phyloP scores from a whole-genome alignment of 305 asterid species.

The Fraxinus paxiana region DNA sequence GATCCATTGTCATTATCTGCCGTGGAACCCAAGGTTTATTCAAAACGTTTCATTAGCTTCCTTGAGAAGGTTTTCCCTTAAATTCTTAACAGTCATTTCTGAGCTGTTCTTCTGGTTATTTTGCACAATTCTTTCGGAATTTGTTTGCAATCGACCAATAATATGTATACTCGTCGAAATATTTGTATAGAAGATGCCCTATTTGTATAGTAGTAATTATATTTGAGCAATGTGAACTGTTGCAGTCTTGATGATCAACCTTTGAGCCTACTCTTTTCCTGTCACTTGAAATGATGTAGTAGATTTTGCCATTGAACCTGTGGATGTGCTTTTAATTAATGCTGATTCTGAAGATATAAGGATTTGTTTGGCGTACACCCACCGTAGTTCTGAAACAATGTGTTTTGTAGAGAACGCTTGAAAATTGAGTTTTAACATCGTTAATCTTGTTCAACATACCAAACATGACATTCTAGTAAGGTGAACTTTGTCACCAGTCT shows the following conservation, averaged over 20 bases:
- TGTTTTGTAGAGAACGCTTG: not conserved
- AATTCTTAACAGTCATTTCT: slow-evolving; percentile 23
- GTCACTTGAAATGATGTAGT: not conserved
- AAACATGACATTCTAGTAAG: not conserved
- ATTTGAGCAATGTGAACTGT: slow-evolving; percentile 13
- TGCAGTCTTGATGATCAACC: not conserved
- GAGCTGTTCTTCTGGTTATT: not conserved
- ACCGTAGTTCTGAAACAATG: not conserved
- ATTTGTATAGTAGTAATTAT: slow-evolving; percentile 2
- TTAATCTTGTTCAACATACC: not conserved
- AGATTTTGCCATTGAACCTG: not conserved
- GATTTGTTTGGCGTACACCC: not conserved
- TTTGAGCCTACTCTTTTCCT: not conserved
- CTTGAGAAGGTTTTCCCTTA: slow-evolving; percentile 61
- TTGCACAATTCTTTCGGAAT: not conserved
- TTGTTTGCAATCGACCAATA: not conserved
- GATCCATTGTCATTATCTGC: slow-evolving; percentile 78
- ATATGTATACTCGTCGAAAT: not conserved
- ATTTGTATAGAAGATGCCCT: not conserved
- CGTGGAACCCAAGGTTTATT: slow-evolving; percentile 61
- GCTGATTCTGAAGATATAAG: not conserved
- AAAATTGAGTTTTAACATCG: too few relatives aligned
- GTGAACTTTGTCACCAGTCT: not conserved
- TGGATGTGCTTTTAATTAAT: not conserved
- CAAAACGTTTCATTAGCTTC: slow-evolving; percentile 66